Evolutionary conservation across 2,329 filamentous ascomycete genomes (phyloP).

Genomic region (Thelonectria blattea): DNA sequence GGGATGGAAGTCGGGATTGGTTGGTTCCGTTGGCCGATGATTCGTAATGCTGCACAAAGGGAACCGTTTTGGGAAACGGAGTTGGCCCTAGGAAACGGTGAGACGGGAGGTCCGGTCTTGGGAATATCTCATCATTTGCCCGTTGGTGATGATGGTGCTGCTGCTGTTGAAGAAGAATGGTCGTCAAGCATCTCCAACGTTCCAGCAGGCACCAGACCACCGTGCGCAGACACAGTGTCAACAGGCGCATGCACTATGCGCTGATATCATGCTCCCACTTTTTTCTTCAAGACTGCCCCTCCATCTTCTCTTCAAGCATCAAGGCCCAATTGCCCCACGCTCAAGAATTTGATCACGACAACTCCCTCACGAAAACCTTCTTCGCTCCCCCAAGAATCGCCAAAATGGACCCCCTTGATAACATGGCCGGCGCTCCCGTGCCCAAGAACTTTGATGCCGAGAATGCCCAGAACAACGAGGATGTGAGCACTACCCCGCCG

Average conservation of each 20-base stretch:
- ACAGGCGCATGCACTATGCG: conserved; percentile 35
- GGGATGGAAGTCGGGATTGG: background rate
- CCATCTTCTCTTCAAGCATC: conserved; percentile 38
- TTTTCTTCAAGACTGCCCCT: conserved; percentile 7
- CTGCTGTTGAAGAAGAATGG: background rate
- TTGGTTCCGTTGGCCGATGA: background rate
- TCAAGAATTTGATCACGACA: conserved; percentile 35
- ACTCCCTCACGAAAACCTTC: conserved; percentile 15
- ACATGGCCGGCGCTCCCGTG: conserved; percentile 44
- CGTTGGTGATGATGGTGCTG: background rate
- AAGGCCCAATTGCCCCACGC: conserved; percentile 35
- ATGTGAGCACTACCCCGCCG: conserved; percentile 49
- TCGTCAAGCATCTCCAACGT: conserved; percentile 20
- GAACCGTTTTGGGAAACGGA: no score
- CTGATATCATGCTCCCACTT: conserved; percentile 38
- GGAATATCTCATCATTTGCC: background rate
- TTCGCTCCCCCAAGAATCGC: no score
- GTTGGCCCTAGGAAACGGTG: no score
- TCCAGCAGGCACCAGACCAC: conserved; percentile 28
- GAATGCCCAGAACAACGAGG: conserved; percentile 60
- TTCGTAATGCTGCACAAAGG: no score
- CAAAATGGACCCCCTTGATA: conserved; percentile 49
- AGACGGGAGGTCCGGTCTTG: background rate
- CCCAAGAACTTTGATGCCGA: conserved; percentile 67
- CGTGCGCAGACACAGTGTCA: conserved; percentile 19